Base-by-base conservation (phyloP, 495 filamentous ascomycete genomes). In the Cenococcum geophilum region DNA sequence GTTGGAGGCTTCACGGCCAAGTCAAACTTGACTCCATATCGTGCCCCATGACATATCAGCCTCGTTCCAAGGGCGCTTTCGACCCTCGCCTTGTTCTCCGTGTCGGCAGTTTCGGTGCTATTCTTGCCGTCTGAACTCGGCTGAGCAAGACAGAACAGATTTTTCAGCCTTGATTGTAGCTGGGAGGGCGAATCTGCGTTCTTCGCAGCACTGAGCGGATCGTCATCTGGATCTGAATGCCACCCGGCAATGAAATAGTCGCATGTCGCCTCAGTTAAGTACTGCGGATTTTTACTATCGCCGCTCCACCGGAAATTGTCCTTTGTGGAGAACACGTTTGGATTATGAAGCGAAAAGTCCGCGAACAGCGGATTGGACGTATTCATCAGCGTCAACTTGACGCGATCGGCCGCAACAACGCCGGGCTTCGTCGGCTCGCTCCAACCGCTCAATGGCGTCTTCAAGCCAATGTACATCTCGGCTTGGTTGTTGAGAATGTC, bases 181-280 rank as follows among this genome's bases (percentile, higher is more conserved):
- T n/a, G n/a, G n/a, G n/a, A n/a, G n/a, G n/a, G n/a, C n/a, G n/a
- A n/a, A n/a, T n/a, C n/a, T 14, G 1, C 40, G 12, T 4, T 4
- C 21, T 53, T 23, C 3, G 2, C 8, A 2, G 43, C 57, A 1
- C 25, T 34, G 0, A 67, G 57, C 9, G 57, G 51, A 18, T 66
- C 62, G 27, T 55, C 57, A 9, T 42, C 58, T 9, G 18, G 36
- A 5, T 74, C 58, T 1, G 70, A 68, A 59, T 83, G 77, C 79
- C 78, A 83, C 4, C 82, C 80, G 1, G 83, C 11, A 0, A 84
- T 72, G 57, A 74, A 78, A 68, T 84, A 83, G 53, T 66, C 70
- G 0, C 75, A 75, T 0, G 56, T 68, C 2, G 76, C 81, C 0
- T 22, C 20, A 4, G 43, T 55, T 4, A 62, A 16, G 25, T 23